Conservation (phyloP, 176 grass and related monocot genomes). For the Aegilops umbellulata region DNA sequence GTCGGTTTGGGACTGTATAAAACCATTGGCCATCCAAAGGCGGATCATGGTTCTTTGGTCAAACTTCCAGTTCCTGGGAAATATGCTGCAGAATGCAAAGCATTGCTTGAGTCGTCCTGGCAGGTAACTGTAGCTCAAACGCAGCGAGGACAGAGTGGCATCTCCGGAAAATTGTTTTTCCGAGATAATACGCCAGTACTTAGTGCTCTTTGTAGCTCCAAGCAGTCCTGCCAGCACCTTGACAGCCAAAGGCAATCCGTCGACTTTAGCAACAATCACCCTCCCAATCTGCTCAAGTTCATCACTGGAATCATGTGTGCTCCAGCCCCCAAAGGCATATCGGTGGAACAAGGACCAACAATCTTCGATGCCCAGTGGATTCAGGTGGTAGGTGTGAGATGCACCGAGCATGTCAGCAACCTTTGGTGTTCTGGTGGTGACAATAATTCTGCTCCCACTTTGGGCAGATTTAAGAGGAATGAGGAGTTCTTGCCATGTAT, state of each 20-base stretch:
- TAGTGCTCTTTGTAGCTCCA: neutral
- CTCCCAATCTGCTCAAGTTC: neutral
- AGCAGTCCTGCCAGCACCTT: slow-evolving; percentile 3
- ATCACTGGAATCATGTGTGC: neutral
- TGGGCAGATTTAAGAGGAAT: neutral
- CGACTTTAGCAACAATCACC: neutral
- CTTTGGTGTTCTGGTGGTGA: neutral
- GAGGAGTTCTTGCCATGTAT: neutral
- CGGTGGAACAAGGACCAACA: neutral
- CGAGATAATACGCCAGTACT: neutral
- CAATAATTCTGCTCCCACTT: neutral
- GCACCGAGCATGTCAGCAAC: neutral
- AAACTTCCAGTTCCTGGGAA: slow-evolving; percentile 9
- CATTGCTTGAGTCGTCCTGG: neutral
- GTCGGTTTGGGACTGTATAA: neutral
- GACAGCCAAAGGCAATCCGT: neutral
- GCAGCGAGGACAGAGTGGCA: neutral
- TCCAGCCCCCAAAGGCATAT: neutral
- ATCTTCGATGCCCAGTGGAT: neutral
- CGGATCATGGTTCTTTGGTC: neutral
- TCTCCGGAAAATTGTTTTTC: neutral
- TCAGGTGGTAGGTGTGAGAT: neutral
- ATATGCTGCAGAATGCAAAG: slow-evolving; percentile 1
- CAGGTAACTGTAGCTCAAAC: neutral
- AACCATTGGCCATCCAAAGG: slow-evolving; percentile 5